A percentile compares a stretch with the other conserved stretches of the same genome.
phyloP scores from a whole-genome alignment of 495 filamentous ascomycete species.

The Cladorrhinum samala region DNA sequence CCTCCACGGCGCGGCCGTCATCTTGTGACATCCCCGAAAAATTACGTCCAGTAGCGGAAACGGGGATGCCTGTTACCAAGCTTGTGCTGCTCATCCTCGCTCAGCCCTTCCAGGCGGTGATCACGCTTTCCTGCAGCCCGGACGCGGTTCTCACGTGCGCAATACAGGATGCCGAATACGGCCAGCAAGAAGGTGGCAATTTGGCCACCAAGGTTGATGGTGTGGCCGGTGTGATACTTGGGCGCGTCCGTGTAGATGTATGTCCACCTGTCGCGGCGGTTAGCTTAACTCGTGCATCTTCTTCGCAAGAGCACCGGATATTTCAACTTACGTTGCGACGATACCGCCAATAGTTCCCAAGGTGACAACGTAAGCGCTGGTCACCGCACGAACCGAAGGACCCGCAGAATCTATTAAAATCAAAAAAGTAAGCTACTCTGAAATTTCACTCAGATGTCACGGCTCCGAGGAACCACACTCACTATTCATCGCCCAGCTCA shows the following conservation, averaged over 20 bases:
- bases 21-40: neutral
- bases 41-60: conserved; percentile 43
- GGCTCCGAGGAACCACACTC: too few species aligned
- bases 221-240: conserved; percentile 48
- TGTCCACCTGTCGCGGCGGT: conserved; percentile 50
- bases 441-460: too few species aligned
- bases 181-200: conserved; percentile 35
- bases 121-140: conserved; percentile 47
- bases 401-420: conserved; percentile 46
- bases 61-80: conserved; percentile 50
- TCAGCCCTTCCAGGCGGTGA: conserved; percentile 45
- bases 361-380: conserved; percentile 47
- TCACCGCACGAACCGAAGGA: conserved; percentile 50
- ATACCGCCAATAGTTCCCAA: conserved; percentile 53
- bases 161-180: conserved; percentile 46
- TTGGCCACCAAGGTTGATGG: conserved; percentile 53
- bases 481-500: conserved; percentile 53
- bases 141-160: conserved; percentile 45
- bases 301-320: neutral
- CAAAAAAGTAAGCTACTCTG: too few species aligned
- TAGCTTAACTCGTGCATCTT: too few species aligned
- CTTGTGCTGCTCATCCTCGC: conserved; percentile 37
- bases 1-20: too few species aligned
- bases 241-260: conserved; percentile 46
- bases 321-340: conserved; percentile 40